Percentiles rank a stretch among this genome's conserved stretches.
phyloP scores from a whole-genome alignment of 2,329 filamentous ascomycete genomes.

The Trichoderma simmonsii region DNA sequence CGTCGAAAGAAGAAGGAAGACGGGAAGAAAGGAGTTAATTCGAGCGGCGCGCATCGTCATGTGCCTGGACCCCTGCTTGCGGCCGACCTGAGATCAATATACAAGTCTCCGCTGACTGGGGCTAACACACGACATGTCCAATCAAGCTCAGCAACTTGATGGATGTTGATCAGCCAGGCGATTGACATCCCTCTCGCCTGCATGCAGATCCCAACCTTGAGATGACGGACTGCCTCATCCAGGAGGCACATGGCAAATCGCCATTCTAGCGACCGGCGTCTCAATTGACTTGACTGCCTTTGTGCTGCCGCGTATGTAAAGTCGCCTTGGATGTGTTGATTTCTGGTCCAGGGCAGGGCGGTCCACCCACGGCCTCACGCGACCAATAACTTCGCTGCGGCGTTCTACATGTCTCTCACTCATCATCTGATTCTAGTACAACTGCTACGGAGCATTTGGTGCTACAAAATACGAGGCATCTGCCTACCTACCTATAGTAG shows the following conservation, averaged over 20 bases:
- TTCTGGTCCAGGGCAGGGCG: neutral
- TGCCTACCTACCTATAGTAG: neutral
- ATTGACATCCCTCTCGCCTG: neutral
- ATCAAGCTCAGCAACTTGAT: neutral
- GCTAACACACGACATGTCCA: neutral
- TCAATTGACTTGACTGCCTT: neutral
- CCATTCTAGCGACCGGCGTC: neutral
- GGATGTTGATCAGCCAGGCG: neutral
- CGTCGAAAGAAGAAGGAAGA: neutral
- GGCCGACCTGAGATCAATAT: neutral
- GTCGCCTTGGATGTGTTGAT: neutral
- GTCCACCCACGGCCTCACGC: neutral
- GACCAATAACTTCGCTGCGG: neutral
- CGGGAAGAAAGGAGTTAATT: neutral
- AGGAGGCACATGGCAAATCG: neutral
- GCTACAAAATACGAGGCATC: neutral
- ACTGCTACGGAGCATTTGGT: neutral
- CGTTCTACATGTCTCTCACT: neutral
- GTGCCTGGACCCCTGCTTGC: constrained; percentile 4
- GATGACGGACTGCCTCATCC: neutral
- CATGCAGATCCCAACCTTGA: neutral
- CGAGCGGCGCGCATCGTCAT: neutral
- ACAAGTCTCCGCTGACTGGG: neutral
- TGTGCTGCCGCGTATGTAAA: neutral
- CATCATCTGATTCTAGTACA: neutral